Conservation (phyloP, 1,284 basidiomycete species). For the Papiliotrema laurentii region DNA sequence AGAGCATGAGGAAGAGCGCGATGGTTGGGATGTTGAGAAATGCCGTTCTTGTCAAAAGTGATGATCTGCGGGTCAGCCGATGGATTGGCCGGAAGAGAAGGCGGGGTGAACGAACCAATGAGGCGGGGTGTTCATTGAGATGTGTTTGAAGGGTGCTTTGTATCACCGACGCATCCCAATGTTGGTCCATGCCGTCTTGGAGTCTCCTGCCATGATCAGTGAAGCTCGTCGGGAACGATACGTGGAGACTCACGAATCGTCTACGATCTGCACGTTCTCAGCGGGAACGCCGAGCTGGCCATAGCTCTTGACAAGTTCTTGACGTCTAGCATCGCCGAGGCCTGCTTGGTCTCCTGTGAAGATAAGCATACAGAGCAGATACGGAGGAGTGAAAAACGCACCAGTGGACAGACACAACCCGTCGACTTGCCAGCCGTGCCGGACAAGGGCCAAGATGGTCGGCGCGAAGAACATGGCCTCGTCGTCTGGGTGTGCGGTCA, state of each 20-base stretch:
- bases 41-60: conserved; percentile 78
- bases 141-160: conserved; percentile 2
- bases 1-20: conserved; percentile 61
- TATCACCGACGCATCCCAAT: conserved; percentile 1
- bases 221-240: not conserved
- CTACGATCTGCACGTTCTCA: conserved; percentile 59
- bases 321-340: conserved; percentile 59
- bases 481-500: conserved; percentile 53
- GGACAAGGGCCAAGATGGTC: conserved; percentile 31
- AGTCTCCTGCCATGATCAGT: conserved; percentile 49
- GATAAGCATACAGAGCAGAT: too few species aligned
- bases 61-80: conserved; percentile 59
- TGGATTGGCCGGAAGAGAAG: not conserved
- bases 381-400: conserved; percentile 15
- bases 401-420: conserved; percentile 52
- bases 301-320: conserved; percentile 67
- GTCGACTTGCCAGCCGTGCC: conserved; percentile 37
- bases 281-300: conserved; percentile 63
- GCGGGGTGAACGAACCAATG: conserved; percentile 54
- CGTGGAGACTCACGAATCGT: conserved; percentile 61
- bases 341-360: conserved; percentile 71
- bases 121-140: conserved; percentile 58
- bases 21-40: conserved; percentile 90
- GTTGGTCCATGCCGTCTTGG: conserved; percentile 67
- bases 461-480: conserved; percentile 73